These are phyloP conservation scores for Halophytophthora polymorphica DNA, from an alignment of 352 stramenopile species.

Conservation along the genomic window DNA sequence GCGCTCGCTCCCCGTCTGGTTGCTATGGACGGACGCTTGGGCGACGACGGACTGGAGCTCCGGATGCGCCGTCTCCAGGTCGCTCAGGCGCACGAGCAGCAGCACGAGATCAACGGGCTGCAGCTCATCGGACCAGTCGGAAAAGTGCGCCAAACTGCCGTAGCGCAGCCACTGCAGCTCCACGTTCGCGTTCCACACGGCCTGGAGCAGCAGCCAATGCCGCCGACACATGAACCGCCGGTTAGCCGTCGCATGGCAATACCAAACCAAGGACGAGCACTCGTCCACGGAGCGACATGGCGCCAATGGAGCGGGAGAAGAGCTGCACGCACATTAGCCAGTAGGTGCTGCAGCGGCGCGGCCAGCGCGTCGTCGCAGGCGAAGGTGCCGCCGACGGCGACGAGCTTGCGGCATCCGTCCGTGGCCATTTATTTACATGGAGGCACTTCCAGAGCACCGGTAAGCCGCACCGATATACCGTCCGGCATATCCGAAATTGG, in stretches of 20 bases:
- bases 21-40: not conserved
- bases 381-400: slow-evolving; percentile 56
- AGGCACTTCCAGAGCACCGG: too few relatives aligned
- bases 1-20: not conserved
- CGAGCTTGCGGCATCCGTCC: slow-evolving; percentile 13
- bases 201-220: slow-evolving; percentile 18
- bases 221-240: slow-evolving; percentile 1
- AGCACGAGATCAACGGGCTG: slow-evolving; percentile 39
- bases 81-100: slow-evolving; percentile 55
- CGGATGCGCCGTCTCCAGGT: slow-evolving; percentile 52
- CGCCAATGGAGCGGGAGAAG: slow-evolving; percentile 4
- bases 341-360: slow-evolving; percentile 44
- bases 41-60: slow-evolving; percentile 27
- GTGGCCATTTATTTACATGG: too few relatives aligned
- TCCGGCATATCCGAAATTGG: too few relatives aligned
- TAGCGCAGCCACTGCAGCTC: slow-evolving; percentile 59
- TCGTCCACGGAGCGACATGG: not conserved
- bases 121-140: slow-evolving; percentile 24
- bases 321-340: slow-evolving; percentile 38
- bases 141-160: slow-evolving; percentile 35
- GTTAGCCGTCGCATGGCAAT: not conserved
- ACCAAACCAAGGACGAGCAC: not conserved
- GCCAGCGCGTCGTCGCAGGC: slow-evolving; percentile 55
- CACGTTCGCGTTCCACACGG: slow-evolving; percentile 21
- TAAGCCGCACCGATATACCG: too few relatives aligned